Conservation (phyloP, 768 basidiomycete genomes). For the Neoboletus magnificus region DNA sequence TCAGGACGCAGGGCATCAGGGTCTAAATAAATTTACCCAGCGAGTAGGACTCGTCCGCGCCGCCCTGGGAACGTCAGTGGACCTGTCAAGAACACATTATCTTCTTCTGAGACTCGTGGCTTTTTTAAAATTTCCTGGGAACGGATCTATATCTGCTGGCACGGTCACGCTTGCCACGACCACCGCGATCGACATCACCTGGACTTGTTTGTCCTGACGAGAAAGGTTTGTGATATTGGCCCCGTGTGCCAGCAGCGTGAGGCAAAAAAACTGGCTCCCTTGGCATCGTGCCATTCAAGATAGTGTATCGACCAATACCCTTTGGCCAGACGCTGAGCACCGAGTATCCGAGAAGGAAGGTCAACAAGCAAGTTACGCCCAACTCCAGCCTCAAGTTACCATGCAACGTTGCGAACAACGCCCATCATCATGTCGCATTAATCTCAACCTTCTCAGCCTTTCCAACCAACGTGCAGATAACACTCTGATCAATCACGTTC, state of each 20-base stretch:
- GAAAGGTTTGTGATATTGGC: not conserved
- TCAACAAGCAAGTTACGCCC: conserved; percentile 7
- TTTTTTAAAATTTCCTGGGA: conserved; percentile 12
- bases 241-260: conserved; percentile 4
- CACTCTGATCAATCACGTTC: conserved; percentile 5
- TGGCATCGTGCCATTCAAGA: conserved; percentile 10
- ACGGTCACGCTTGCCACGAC: conserved; percentile 5
- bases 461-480: not conserved
- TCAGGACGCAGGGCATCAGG: not conserved
- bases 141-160: conserved; percentile 4
- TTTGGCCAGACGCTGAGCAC: not conserved
- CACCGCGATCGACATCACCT: conserved; percentile 11
- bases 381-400: not conserved
- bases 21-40: not conserved
- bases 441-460: not conserved
- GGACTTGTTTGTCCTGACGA: not conserved
- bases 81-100: not conserved
- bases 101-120: conserved; percentile 1
- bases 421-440: conserved; percentile 3
- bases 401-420: conserved; percentile 8
- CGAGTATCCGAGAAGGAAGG: conserved; percentile 15
- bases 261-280: not conserved
- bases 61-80: not conserved
- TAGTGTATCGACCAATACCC: conserved; percentile 20
- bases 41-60: not conserved